phyloP scores from a whole-genome alignment of 768 basidiomycete species.

The Leucocoprinus birnbaumii region DNA sequence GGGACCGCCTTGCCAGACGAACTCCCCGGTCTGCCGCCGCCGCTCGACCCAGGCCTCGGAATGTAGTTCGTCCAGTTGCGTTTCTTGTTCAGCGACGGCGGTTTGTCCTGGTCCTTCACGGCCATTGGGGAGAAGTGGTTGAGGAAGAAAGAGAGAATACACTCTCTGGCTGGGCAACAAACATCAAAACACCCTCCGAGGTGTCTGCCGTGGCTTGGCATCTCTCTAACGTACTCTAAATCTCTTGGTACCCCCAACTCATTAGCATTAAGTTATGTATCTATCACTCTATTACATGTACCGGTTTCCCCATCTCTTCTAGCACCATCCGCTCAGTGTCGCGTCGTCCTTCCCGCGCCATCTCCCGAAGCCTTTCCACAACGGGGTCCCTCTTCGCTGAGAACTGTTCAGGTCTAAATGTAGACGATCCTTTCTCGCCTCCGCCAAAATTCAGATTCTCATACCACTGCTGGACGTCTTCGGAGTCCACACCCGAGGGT shows the following conservation, averaged over 20 bases:
- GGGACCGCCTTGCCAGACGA: background rate
- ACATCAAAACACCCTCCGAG: too few relatives aligned
- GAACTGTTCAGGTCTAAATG: slow-evolving; percentile 31
- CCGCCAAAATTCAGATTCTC: slow-evolving; percentile 39
- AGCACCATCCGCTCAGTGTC: slow-evolving; percentile 33
- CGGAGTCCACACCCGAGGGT: slow-evolving; percentile 44
- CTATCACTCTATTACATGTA: slow-evolving; percentile 36
- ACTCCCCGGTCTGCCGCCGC: slow-evolving; percentile 13
- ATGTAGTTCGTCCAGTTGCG: slow-evolving; percentile 36
- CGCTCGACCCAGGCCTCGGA: slow-evolving; percentile 29
- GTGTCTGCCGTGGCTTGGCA: background rate
- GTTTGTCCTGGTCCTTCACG: too few relatives aligned
- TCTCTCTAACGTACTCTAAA: background rate
- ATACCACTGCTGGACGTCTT: slow-evolving; percentile 46
- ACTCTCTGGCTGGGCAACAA: too few relatives aligned
- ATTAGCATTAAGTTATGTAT: background rate
- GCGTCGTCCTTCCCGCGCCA: slow-evolving; percentile 44
- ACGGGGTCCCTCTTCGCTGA: slow-evolving; percentile 23
- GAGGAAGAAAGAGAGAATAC: slow-evolving; percentile 1
- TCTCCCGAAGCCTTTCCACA: slow-evolving; percentile 39
- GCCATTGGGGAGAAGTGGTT: too few relatives aligned
- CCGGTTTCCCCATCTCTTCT: slow-evolving; percentile 40
- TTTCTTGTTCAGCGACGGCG: slow-evolving; percentile 17
- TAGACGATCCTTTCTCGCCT: slow-evolving; percentile 17
- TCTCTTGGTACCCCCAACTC: background rate